phyloP scores from a whole-genome alignment of 2,329 filamentous ascomycete genomes.

The Huntiella omanensis region DNA sequence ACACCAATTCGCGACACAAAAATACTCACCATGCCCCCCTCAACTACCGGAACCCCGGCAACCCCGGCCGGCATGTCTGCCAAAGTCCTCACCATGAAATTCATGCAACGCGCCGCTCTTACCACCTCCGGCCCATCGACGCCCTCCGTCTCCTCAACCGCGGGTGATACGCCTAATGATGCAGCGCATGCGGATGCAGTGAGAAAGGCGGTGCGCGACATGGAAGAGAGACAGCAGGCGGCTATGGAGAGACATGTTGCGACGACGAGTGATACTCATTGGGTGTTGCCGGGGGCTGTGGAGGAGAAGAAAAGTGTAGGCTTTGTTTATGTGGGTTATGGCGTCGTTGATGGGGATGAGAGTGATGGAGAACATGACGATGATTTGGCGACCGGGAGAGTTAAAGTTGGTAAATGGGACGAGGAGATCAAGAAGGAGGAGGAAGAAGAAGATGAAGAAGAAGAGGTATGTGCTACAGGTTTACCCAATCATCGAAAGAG shows the following conservation, averaged over 20 bases:
- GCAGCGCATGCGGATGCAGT: conserved; percentile 28
- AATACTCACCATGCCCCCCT: conserved; percentile 24
- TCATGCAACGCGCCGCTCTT: conserved; percentile 73
- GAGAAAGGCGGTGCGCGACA: conserved; percentile 43
- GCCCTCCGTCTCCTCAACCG: conserved; percentile 17
- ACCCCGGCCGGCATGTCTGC: conserved; percentile 48
- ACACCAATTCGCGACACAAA: background rate
- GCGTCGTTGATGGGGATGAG: conserved; percentile 26
- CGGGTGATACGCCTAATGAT: background rate
- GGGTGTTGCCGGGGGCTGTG: conserved; percentile 43
- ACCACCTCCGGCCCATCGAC: conserved; percentile 23
- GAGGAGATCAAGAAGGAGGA: conserved; percentile 5
- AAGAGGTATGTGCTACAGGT: conserved; percentile 12
- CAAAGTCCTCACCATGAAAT: conserved; percentile 84
- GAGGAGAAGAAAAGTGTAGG: conserved; percentile 22
- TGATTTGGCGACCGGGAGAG: conserved; percentile 18
- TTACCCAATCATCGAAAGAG: background rate
- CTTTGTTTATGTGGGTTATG: conserved; percentile 40
- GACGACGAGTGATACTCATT: conserved; percentile 50
- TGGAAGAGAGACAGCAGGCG: conserved; percentile 45
- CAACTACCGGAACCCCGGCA: conserved; percentile 28
- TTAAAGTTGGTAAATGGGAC: conserved; percentile 17
- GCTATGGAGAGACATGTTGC: conserved; percentile 42
- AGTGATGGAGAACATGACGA: conserved; percentile 17
- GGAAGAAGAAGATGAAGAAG: conserved; percentile 17